phyloP scores from a whole-genome alignment of 495 filamentous ascomycete species.

The Articulospora tetracladia region DNA sequence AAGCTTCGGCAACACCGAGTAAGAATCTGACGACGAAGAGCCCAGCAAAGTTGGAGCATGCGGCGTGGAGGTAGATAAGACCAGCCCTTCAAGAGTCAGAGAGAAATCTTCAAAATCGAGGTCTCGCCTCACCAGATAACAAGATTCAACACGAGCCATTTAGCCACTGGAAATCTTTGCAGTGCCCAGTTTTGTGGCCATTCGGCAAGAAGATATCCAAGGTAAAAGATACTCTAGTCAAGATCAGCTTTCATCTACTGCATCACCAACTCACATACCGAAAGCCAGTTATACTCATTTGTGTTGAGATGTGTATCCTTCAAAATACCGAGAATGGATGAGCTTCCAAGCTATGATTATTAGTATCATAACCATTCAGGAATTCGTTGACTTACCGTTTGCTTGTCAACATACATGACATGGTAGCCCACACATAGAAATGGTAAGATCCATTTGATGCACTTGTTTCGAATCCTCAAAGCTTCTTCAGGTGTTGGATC shows the following conservation, averaged over 20 bases:
- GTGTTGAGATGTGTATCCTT: constrained; percentile 28
- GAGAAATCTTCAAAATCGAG: background rate
- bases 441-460: constrained; percentile 36
- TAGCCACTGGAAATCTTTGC: constrained; percentile 53
- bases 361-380: background rate
- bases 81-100: constrained; percentile 20
- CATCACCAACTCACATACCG: no score
- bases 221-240: constrained; percentile 49
- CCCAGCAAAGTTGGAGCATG: constrained; percentile 36
- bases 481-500: constrained; percentile 36
- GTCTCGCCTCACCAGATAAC: constrained; percentile 16
- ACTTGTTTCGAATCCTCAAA: constrained; percentile 34
- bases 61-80: background rate
- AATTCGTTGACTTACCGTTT: constrained; percentile 30
- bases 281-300: constrained; percentile 31
- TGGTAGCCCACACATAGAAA: constrained; percentile 42
- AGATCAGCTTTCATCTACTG: no score
- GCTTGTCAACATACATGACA: constrained; percentile 43
- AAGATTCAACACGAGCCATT: constrained; percentile 1
- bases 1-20: constrained; percentile 49
- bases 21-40: constrained; percentile 49
- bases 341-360: constrained; percentile 33
- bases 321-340: constrained; percentile 30
- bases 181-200: constrained; percentile 48
- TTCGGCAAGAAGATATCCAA: constrained; percentile 48